Evolutionary conservation across 116 monocot species (phyloP).

Genomic region (Dioscorea cayenensis): DNA sequence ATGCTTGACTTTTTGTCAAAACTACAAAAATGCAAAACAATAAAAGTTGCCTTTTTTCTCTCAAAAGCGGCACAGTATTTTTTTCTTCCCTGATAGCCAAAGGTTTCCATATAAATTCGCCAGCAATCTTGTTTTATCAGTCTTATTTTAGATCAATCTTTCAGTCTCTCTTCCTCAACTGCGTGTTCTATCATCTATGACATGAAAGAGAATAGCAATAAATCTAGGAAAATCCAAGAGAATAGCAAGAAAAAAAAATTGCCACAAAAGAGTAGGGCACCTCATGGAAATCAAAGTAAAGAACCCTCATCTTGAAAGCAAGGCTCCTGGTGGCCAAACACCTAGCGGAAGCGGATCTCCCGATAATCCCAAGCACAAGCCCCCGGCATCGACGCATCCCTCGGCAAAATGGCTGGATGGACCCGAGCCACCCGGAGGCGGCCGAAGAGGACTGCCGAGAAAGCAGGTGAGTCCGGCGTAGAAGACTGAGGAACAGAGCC

Average conservation of each 20-base stretch:
- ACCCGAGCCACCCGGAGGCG: slow-evolving; percentile 85
- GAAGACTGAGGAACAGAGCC: slow-evolving; percentile 81
- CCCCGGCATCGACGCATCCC: slow-evolving; percentile 95
- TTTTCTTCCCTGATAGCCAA: too few relatives aligned
- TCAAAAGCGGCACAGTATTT: too few relatives aligned
- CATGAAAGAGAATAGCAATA: too few relatives aligned
- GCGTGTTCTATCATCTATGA: too few relatives aligned
- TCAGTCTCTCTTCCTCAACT: too few relatives aligned
- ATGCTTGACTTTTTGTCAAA: too few relatives aligned
- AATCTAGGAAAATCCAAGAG: not conserved
- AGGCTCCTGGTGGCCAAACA: slow-evolving; percentile 85
- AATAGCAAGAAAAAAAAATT: not conserved
- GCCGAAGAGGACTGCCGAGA: slow-evolving; percentile 55
- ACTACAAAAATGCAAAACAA: too few relatives aligned
- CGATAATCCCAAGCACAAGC: slow-evolving; percentile 86
- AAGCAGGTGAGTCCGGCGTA: slow-evolving; percentile 79
- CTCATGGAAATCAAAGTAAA: slow-evolving; percentile 86
- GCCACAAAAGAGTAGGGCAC: slow-evolving; percentile 17
- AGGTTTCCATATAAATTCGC: too few relatives aligned
- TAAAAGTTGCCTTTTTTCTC: too few relatives aligned
- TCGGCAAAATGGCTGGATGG: slow-evolving; percentile 75
- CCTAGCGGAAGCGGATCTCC: slow-evolving; percentile 64
- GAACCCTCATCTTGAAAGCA: slow-evolving; percentile 94
- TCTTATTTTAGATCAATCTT: too few relatives aligned
- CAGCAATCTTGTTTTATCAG: too few relatives aligned